Evolutionary conservation across 1,139 yeast genomes (phyloP).

Genomic region (Candida pseudoviswanathii): DNA sequence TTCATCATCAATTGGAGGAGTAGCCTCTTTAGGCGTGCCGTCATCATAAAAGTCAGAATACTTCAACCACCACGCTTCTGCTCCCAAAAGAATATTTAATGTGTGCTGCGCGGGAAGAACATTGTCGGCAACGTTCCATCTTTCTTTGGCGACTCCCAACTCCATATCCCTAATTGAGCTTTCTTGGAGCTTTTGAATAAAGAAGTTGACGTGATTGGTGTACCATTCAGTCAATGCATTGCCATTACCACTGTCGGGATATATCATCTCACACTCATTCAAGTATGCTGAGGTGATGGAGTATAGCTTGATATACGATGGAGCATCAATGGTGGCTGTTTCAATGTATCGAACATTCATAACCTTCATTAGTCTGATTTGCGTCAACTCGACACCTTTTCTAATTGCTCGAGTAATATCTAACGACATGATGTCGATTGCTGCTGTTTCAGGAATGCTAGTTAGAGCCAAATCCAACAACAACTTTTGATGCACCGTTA

Average conservation of each 20-base stretch:
- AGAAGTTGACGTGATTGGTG: constrained; percentile 66
- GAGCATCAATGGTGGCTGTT: constrained; percentile 55
- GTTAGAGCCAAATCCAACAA: constrained; percentile 74
- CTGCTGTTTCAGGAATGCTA: constrained; percentile 37
- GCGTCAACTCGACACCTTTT: constrained; percentile 72
- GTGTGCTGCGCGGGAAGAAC: constrained; percentile 45
- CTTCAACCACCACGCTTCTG: constrained; percentile 50
- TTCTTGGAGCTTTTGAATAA: constrained; percentile 59
- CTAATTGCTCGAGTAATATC: constrained; percentile 65
- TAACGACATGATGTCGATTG: constrained; percentile 53
- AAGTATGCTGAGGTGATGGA: constrained; percentile 69
- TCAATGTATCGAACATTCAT: constrained; percentile 77
- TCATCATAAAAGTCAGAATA: constrained; percentile 32
- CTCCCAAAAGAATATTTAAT: constrained; percentile 56
- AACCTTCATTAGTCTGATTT: constrained; percentile 75
- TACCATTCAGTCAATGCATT: constrained; percentile 63
- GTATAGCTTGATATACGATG: constrained; percentile 66
- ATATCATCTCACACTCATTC: constrained; percentile 81
- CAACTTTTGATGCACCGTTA: constrained; percentile 77
- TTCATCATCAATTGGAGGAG: constrained; percentile 4
- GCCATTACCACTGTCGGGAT: constrained; percentile 64
- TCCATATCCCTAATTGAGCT: constrained; percentile 48
- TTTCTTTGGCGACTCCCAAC: constrained; percentile 62
- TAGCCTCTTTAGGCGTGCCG: constrained; percentile 10
- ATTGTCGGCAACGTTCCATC: constrained; percentile 69